phyloP scores from a whole-genome alignment of 2,329 filamentous ascomycete species.

The Alternaria solani region DNA sequence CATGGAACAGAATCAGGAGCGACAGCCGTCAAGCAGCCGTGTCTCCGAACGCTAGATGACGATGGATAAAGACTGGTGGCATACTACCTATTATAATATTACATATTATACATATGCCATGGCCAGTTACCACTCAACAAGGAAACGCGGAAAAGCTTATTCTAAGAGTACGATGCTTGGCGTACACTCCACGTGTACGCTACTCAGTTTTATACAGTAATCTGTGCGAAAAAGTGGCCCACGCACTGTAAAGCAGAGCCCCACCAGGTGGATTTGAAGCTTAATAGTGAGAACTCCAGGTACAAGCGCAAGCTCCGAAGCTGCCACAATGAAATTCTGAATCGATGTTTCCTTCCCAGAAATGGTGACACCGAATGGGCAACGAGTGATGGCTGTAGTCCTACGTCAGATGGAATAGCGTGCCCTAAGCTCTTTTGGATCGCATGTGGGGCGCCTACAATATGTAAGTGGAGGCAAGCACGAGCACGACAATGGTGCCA shows the following conservation, averaged over 20 bases:
- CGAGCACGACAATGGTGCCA: not conserved
- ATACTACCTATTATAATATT: not conserved
- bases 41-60: conserved; percentile 1
- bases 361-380: not conserved
- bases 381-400: not conserved
- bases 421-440: not conserved
- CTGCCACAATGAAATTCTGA: not conserved
- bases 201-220: not conserved
- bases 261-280: conserved; percentile 5
- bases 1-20: not conserved
- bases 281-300: not conserved
- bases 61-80: not conserved
- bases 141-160: conserved; percentile 20
- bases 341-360: not conserved
- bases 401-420: not conserved
- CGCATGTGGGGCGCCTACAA: not conserved
- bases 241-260: conserved; percentile 26
- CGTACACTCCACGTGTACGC: conserved; percentile 4
- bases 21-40: not conserved
- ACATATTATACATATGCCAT: not conserved
- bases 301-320: not conserved
- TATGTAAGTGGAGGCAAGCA: not conserved
- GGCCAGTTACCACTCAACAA: conserved; percentile 12
- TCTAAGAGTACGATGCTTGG: conserved; percentile 15
- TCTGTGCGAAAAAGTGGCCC: conserved; percentile 25